Base-by-base conservation (phyloP, 805 yeast genomes). In the Candida awuae region DNA sequence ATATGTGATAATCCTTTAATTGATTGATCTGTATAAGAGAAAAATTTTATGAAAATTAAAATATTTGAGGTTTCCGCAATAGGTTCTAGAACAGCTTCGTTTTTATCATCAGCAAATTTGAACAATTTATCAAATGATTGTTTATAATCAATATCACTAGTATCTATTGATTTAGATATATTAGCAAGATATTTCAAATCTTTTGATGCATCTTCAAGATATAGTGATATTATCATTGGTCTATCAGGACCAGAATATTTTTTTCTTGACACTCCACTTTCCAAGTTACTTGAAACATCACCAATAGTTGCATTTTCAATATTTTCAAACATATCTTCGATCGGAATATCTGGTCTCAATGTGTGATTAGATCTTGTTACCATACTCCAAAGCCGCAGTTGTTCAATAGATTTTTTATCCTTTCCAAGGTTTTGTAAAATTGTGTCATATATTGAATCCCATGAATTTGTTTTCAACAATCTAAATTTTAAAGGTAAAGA, bases 301-400 rank as follows among this genome's bases (percentile, higher is more conserved):
- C 71, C 78, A 16, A 84, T 62, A 0, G 77, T 65, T 6, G 39
- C 53, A 17, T 38, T 36, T 50, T 58, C 34, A 43, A 53, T 29
- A 55, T 54, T 35, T 46, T 45, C 53, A 31, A 43, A 43, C 10
- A 38, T 45, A 15, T 51, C 48, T 13, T 57, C 56, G 6, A 76
- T 45, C 4, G 66, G 66, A 6, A 59, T 43, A 42, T 74, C 79
- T 1, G 85, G 73, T 48, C 96, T 70, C 35, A 73, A 60, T 0
- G 96, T 83, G 44, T 70, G 73, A 56, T 85, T 84, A 47, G 78
- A 74, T 35, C 95, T 69, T 49, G 72, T 75, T 12, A 71, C 73
- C 63, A 84, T 67, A 17, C 71, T 61, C 78, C 92, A 76, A 44
- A 83, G 70, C 39, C 80, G 66, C 8, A 43, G 32, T 7, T 32